Conservation (phyloP, 306 rosid genomes). For the Gynostemma pentaphyllum region DNA sequence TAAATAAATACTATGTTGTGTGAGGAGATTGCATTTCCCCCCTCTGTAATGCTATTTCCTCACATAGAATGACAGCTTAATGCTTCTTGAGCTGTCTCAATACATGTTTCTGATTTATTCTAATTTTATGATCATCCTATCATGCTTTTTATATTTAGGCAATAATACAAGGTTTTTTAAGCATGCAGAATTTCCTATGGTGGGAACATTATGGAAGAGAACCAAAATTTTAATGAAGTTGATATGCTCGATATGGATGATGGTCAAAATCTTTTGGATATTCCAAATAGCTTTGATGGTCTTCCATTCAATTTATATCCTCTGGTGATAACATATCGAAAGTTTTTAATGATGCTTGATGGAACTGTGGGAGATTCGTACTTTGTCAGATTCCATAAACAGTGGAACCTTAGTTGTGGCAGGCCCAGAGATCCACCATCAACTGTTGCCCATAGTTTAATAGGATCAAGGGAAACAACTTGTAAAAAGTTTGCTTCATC, state of each 20-base stretch:
- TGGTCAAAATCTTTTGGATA: slow-evolving; percentile 22
- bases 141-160: neutral
- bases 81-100: neutral
- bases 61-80: neutral
- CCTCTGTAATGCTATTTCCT: neutral
- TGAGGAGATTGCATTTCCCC: neutral
- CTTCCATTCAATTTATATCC: slow-evolving; percentile 37
- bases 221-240: neutral
- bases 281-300: slow-evolving; percentile 36
- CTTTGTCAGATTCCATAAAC: slow-evolving; percentile 32
- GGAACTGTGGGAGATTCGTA: slow-evolving; percentile 49
- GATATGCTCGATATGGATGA: slow-evolving; percentile 25
- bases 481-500: slow-evolving; percentile 33
- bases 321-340: slow-evolving; percentile 48
- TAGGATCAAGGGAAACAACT: slow-evolving; percentile 39
- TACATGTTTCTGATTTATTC: neutral
- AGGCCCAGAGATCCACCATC: slow-evolving; percentile 16
- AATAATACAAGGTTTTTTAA: neutral
- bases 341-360: slow-evolving; percentile 65
- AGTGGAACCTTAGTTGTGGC: slow-evolving; percentile 5
- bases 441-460: slow-evolving; percentile 22
- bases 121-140: neutral
- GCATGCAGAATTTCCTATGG: slow-evolving; percentile 28
- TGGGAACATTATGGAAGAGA: slow-evolving; percentile 11
- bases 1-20: neutral